A percentile compares a stretch with the other conserved stretches of the same genome.
Evolutionary conservation across 2,329 filamentous ascomycete species (phyloP).

Genomic region (Uncinocarpus reesii): DNA sequence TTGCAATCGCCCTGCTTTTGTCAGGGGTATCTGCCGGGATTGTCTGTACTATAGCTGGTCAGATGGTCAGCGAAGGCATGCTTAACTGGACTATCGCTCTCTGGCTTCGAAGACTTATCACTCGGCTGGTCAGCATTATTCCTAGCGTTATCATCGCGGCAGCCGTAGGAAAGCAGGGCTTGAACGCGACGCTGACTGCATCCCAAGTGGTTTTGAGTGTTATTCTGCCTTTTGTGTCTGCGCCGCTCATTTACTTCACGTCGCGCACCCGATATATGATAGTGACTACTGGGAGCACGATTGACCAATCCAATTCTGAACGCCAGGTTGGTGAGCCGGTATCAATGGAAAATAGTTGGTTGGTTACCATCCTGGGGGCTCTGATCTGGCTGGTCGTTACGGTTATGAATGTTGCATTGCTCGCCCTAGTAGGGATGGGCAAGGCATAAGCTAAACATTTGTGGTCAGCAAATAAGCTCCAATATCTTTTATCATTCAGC

Average conservation of each 20-base stretch:
- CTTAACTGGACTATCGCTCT: constrained; percentile 63
- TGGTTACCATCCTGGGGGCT: constrained; percentile 48
- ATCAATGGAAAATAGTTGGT: constrained; percentile 64
- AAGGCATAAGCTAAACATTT: background rate
- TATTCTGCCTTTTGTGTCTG: constrained; percentile 70
- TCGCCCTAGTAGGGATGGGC: constrained; percentile 48
- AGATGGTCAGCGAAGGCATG: constrained; percentile 80
- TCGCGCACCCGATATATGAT: constrained; percentile 72
- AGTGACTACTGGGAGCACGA: constrained; percentile 41
- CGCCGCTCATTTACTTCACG: constrained; percentile 77
- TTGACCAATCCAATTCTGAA: constrained; percentile 17
- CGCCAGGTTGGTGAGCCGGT: constrained; percentile 23
- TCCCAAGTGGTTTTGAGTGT: constrained; percentile 70
- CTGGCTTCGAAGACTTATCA: constrained; percentile 69
- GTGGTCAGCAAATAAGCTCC: too few species aligned
- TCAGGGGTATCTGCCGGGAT: constrained; percentile 75
- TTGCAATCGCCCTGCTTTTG: constrained; percentile 68
- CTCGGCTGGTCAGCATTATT: constrained; percentile 67
- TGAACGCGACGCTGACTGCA: constrained; percentile 62
- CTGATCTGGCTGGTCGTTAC: constrained; percentile 64
- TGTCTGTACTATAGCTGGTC: constrained; percentile 78
- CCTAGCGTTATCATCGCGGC: constrained; percentile 76
- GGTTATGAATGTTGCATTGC: constrained; percentile 66
- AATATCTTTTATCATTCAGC: too few species aligned
- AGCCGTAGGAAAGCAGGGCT: constrained; percentile 59